Base-by-base conservation (phyloP, 169 alveolate genomes). In the Plasmodium gallinaceum region DNA sequence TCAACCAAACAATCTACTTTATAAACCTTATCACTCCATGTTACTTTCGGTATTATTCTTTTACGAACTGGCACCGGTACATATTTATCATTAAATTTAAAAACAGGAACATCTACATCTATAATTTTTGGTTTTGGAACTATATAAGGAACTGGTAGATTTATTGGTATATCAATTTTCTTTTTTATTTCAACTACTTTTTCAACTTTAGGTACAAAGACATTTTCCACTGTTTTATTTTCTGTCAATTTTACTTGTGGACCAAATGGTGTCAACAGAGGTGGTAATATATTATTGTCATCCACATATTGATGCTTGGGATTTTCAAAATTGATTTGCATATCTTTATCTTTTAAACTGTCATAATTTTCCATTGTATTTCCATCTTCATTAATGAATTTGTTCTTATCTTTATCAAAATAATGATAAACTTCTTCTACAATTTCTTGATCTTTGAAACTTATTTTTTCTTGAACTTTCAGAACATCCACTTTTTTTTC, bases 61-160 rank as follows among this genome's bases (percentile, higher is more conserved):
- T 88, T 74, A 58, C 95, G 88, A 45, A 92, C 92, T 58, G 95
- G 95, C 24, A 92, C 92, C 5, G 95, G 95, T 9, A 92, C 93
- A 78, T 83, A 92, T 46, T 88, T 92, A 76, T 92, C 95, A 70
- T 92, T 92, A 86, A 92, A 92, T 65, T 92, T 92, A 78, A 92
- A 88, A 69, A 92, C 93, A 7, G 95, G 95, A 52, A 92, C 91
- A 16, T 92, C 93, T 2, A 92, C 93, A 51, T 92, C 93, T 48
- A 92, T 90, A 20, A 92, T 87, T 68, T 88, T 88, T 18, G 95
- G 95, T 70, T 92, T 92, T 20, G 95, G 95, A 39, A 92, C 95
- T 78, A 92, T 92, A 71, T 92, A 92, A 22, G 95, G 95, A 12
- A 92, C 90, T 39, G 95, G 95, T 66, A 92, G 43, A 26, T 80